phyloP scores from a whole-genome alignment of 805 yeast genomes.

The Schizosaccharomyces octosporus region DNA sequence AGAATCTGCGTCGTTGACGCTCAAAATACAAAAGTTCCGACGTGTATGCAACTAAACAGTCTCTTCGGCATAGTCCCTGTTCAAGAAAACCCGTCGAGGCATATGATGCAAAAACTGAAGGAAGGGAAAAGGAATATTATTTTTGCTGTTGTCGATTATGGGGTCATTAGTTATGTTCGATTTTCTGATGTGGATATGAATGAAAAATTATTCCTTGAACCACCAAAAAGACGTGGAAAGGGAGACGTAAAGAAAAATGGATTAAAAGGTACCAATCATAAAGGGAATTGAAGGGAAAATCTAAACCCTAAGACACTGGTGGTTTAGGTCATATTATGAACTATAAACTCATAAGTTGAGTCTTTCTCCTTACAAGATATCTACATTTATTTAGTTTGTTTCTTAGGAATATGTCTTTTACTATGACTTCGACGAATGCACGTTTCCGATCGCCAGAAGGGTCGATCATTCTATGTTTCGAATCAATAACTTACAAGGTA shows the following conservation, averaged over 20 bases:
- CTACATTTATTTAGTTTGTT: too few relatives aligned
- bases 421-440: too few relatives aligned
- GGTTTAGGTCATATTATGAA: too few relatives aligned
- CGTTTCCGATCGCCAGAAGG: too few relatives aligned
- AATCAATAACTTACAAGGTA: too few relatives aligned
- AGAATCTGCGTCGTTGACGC: conserved; percentile 36
- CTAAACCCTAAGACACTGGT: too few relatives aligned
- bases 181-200: conserved; percentile 12
- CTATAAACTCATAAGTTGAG: too few relatives aligned
- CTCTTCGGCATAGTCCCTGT: conserved; percentile 12
- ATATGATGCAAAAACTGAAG: conserved; percentile 17
- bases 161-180: conserved; percentile 41
- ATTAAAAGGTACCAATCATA: background rate
- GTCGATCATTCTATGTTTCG: too few relatives aligned
- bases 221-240: background rate
- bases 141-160: conserved; percentile 51
- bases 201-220: background rate
- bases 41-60: conserved; percentile 13
- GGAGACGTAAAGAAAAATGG: background rate
- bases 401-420: too few relatives aligned
- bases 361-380: too few relatives aligned
- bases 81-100: conserved; percentile 1
- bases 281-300: too few relatives aligned
- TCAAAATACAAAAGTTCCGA: conserved; percentile 14
- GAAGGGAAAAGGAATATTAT: conserved; percentile 30